Evolutionary conservation across 768 basidiomycete species (phyloP).

Genomic region (Psilocybe subaeruginosa): DNA sequence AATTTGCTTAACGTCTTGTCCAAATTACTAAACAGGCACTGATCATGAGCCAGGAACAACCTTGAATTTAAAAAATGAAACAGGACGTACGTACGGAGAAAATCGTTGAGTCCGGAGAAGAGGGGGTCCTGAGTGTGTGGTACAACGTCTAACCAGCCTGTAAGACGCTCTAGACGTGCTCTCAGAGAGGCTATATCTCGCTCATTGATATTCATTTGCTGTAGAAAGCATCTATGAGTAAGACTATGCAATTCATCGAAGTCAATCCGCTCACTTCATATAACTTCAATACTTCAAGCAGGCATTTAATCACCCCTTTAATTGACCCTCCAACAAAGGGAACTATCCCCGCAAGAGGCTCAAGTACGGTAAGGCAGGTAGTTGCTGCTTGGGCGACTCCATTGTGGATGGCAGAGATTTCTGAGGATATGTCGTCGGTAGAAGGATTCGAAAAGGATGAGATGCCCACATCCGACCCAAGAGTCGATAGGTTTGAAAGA

Average conservation of each 20-base stretch:
- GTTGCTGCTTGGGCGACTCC: background rate
- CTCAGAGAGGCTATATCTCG: background rate
- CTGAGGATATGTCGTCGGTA: background rate
- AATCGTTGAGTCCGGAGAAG: background rate
- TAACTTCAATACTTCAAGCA: background rate
- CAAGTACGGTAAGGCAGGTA: background rate
- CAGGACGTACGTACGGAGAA: background rate
- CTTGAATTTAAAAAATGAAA: background rate
- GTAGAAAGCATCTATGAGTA: background rate
- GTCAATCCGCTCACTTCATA: background rate
- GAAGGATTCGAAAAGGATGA: background rate
- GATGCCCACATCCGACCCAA: background rate
- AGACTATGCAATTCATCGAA: background rate
- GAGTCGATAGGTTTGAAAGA: no score
- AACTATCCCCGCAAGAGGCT: background rate
- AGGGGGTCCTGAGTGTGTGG: background rate
- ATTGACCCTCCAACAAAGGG: background rate
- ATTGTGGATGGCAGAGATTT: background rate
- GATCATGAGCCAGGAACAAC: background rate
- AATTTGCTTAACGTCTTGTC: no score
- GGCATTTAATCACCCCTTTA: background rate
- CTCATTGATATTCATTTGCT: background rate
- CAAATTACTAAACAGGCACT: no score
- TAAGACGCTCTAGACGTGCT: background rate
- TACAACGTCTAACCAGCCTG: background rate